Percentiles rank a stretch among this genome's conserved stretches.
Evolutionary conservation across 129 eudicot species (phyloP).

Genomic region (Kitagawia praeruptora): DNA sequence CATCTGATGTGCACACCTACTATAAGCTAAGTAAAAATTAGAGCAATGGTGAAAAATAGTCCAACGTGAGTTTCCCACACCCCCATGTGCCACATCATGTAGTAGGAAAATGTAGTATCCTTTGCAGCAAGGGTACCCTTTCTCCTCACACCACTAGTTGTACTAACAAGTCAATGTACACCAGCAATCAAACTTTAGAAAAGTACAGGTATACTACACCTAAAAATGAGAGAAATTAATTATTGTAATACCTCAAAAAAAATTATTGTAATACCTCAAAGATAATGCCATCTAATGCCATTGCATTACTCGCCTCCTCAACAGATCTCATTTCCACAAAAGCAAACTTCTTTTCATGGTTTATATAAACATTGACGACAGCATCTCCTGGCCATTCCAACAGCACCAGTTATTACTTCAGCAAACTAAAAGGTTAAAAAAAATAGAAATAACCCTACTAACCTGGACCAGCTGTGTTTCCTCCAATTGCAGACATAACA

Average conservation of each 20-base stretch:
- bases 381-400: conserved; percentile 64
- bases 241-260: conserved; percentile 50
- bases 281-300: conserved; percentile 94
- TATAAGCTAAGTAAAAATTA: neutral
- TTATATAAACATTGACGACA: conserved; percentile 92
- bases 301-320: conserved; percentile 98
- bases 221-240: neutral
- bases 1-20: neutral
- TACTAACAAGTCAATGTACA: neutral
- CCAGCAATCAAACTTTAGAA: neutral
- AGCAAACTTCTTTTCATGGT: conserved; percentile 97
- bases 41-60: neutral
- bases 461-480: conserved; percentile 97
- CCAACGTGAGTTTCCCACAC: neutral
- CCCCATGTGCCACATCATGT: neutral
- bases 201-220: neutral
- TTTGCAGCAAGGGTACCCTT: neutral
- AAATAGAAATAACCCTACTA: neutral
- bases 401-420: neutral
- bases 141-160: neutral
- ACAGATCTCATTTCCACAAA: conserved; percentile 99
- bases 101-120: neutral
- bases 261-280: conserved; percentile 42
- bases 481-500: conserved; percentile 96
- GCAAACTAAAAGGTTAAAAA: neutral